Percentiles rank a stretch among this genome's conserved stretches.
Evolutionary conservation across 257 asterid genomes (phyloP).

Genomic region (Ballota nigra): DNA sequence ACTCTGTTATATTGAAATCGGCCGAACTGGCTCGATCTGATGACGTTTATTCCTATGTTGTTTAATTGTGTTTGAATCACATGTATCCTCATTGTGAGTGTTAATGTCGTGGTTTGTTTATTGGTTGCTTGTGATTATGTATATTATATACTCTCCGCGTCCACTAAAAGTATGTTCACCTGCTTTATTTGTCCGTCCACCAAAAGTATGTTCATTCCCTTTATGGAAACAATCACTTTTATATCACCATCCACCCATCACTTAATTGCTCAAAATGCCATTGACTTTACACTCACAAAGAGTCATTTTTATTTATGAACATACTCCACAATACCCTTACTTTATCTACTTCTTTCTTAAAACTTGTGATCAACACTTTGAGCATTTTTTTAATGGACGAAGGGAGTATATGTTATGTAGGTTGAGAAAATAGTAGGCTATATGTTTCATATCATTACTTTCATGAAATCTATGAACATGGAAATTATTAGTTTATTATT

Average conservation of each 20-base stretch:
- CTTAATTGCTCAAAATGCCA: too few relatives aligned
- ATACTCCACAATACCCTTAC: too few relatives aligned
- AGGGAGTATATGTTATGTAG: conserved; percentile 1
- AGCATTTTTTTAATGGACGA: too few relatives aligned
- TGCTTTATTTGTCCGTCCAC: too few relatives aligned
- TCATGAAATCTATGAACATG: background rate
- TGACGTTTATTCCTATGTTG: background rate
- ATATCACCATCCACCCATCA: too few relatives aligned
- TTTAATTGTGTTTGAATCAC: conserved; percentile 1
- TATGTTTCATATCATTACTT: background rate
- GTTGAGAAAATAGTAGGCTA: conserved; percentile 4
- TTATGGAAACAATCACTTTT: too few relatives aligned
- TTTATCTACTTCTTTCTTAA: too few relatives aligned
- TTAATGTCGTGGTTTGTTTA: background rate
- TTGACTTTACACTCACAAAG: too few relatives aligned
- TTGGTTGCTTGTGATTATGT: background rate
- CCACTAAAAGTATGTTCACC: too few relatives aligned
- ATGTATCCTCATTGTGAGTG: conserved; percentile 1
- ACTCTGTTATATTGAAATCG: background rate
- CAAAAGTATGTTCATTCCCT: too few relatives aligned
- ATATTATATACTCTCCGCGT: background rate
- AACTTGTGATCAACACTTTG: too few relatives aligned
- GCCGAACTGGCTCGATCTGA: conserved; percentile 18
- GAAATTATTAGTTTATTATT: conserved; percentile 1
- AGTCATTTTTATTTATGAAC: too few relatives aligned